These are phyloP conservation scores for Tuber umbilicatum DNA, from an alignment of 495 filamentous ascomycete genomes.

Conservation along the genomic window DNA sequence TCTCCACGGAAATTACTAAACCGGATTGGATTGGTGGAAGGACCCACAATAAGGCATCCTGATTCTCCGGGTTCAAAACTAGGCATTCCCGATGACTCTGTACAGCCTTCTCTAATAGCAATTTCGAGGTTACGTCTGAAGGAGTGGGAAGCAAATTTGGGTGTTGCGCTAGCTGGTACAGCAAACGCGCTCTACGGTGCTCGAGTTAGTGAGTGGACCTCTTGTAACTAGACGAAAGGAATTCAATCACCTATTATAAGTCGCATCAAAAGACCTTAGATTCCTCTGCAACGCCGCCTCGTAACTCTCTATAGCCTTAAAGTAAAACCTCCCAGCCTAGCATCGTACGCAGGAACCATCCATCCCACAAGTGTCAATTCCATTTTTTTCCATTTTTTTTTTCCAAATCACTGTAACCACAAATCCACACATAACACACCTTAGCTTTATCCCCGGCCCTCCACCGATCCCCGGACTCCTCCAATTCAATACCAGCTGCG, in stretches of 20 bases:
- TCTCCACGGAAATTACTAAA: not conserved
- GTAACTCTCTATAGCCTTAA: conserved; percentile 35
- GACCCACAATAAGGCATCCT: conserved; percentile 37
- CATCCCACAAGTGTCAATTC: conserved; percentile 8
- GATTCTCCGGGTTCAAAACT: conserved; percentile 19
- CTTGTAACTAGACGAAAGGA: not conserved
- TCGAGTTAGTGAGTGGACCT: not conserved
- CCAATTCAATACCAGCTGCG: conserved; percentile 30
- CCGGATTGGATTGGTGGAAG: not conserved
- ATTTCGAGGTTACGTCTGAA: conserved; percentile 3
- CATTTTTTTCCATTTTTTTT: not conserved
- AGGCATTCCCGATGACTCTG: conserved; percentile 29
- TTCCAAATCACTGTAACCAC: not conserved
- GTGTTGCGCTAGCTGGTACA: conserved; percentile 33
- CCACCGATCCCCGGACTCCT: conserved; percentile 40
- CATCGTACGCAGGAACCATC: not conserved
- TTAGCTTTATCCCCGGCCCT: conserved; percentile 36
- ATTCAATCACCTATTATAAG: conserved; percentile 28
- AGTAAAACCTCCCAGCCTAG: conserved; percentile 37
- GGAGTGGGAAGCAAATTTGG: conserved; percentile 19
- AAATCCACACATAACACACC: conserved; percentile 8
- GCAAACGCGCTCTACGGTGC: conserved; percentile 24
- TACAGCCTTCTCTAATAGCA: conserved; percentile 22
- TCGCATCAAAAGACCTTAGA: conserved; percentile 27
- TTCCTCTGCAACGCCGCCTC: conserved; percentile 17